Evolutionary conservation across 345 rosid species (phyloP), one percentile per base, ranked within the genome.

Genomic region (Toxicodendron radicans): DNA sequence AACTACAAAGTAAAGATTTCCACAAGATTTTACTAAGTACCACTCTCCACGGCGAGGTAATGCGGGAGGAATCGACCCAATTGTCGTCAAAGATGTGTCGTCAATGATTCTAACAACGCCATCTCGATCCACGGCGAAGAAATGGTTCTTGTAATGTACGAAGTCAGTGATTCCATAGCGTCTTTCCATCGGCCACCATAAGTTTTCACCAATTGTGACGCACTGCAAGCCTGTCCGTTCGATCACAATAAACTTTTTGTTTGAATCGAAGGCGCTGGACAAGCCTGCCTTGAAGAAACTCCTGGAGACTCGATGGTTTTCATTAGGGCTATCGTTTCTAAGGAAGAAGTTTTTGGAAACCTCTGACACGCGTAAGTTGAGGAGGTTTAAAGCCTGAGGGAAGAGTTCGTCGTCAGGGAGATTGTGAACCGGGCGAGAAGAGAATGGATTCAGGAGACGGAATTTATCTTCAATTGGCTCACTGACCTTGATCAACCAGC

Each of bases 401-500:
- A 74, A 71, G 8, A 43, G 13, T 5, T 12, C 35, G 1, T 46
- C 35, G 1, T 46, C 33, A 6, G 72, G 82, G 0, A 64, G 27
- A n/a, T 58, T 38, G 12, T 17, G 38, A 5, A 70, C 21, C 0
- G 72, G 72, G 51, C 2, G 13, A 6, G 24, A 5, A 2, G 82
- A 70, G 18, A 70, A 70, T 1, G 69, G 72, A 68, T 51, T 70
- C 21, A 74, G 2, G 32, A 70, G n/a, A 51, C 35, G 58, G 1
- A 65, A 3, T 7, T 20, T 64, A 38, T 70, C 74, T 9, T 58
- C 13, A 2, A 63, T 12, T 0, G 51, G 64, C 30, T 79, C 78
- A 41, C 66, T 65, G 1, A 79, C 72, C 63, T 74, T 74, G 41
- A 79, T 49, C 64, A 79, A 53, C 72, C 78, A 64, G 68, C 58